Evolutionary conservation across 2,329 filamentous ascomycete genomes (phyloP).

Genomic region (Fusarium anguioides): DNA sequence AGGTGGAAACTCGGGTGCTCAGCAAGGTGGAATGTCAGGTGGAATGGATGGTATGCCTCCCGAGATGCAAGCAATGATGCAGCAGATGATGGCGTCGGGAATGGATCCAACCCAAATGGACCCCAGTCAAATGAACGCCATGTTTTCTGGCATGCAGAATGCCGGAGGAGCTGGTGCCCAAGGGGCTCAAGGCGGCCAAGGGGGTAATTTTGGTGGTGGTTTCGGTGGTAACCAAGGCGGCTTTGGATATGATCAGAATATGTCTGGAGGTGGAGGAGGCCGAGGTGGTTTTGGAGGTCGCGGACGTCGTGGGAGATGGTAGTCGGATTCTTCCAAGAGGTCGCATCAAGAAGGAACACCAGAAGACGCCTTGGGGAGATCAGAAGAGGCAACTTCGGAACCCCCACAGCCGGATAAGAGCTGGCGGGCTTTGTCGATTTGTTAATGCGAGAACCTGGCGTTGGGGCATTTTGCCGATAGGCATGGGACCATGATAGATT

Average conservation of each 20-base stretch:
- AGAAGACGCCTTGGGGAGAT: no score
- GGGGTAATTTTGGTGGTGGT: conserved; percentile 64
- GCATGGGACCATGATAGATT: conserved; percentile 40
- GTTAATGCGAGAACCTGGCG: conserved; percentile 43
- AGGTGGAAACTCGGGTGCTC: conserved; percentile 49
- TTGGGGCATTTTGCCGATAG: conserved; percentile 39
- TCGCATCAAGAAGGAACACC: neutral
- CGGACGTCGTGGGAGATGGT: conserved; percentile 45
- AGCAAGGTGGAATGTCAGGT: conserved; percentile 57
- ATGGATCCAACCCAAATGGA: conserved; percentile 77
- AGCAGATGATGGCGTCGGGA: conserved; percentile 74
- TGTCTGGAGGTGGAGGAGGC: conserved; percentile 54
- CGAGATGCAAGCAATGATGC: conserved; percentile 76
- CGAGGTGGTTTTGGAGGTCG: conserved; percentile 50
- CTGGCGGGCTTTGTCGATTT: conserved; percentile 35
- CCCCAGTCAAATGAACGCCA: conserved; percentile 65
- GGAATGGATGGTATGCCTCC: conserved; percentile 72
- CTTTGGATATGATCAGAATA: conserved; percentile 62
- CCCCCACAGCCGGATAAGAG: neutral
- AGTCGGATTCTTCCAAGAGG: neutral
- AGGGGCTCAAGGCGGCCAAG: conserved; percentile 61
- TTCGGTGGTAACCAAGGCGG: conserved; percentile 64
- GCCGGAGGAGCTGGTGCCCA: conserved; percentile 53
- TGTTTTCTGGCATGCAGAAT: conserved; percentile 69
- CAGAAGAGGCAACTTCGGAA: neutral